Conservation (phyloP, 345 rosid species). For the Lumnitzera racemosa region DNA sequence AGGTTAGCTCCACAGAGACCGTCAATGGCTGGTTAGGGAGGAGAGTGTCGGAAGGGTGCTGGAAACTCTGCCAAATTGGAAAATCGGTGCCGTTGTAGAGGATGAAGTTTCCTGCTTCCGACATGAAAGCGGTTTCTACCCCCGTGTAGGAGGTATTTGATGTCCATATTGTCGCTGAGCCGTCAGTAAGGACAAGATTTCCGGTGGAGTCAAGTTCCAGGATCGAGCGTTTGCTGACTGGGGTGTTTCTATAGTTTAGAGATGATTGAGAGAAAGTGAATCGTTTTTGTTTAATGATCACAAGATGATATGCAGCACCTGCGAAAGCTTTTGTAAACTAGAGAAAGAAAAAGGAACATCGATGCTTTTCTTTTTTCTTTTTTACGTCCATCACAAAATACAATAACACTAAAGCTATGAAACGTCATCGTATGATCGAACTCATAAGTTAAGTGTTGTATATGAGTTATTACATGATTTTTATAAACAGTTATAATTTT, state of each 20-base stretch:
- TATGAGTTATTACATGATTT: no score
- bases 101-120: slow-evolving; percentile 79
- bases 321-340: slow-evolving; percentile 32
- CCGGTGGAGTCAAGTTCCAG: slow-evolving; percentile 72
- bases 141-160: slow-evolving; percentile 68
- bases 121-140: slow-evolving; percentile 44
- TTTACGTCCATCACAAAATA: neutral
- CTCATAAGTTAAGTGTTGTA: no score
- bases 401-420: neutral
- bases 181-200: slow-evolving; percentile 60
- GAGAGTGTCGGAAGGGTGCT: slow-evolving; percentile 75
- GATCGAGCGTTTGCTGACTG: slow-evolving; percentile 55
- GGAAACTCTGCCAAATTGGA: slow-evolving; percentile 70
- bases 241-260: slow-evolving; percentile 62
- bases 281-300: slow-evolving; percentile 13
- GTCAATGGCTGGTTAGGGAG: slow-evolving; percentile 80
- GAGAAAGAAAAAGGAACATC: slow-evolving; percentile 8
- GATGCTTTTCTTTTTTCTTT: neutral
- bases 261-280: slow-evolving; percentile 31
- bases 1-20: slow-evolving; percentile 60
- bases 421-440: neutral
- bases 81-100: slow-evolving; percentile 32
- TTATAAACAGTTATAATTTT: no score
- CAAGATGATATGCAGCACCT: slow-evolving; percentile 20
- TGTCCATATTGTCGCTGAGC: slow-evolving; percentile 40